phyloP scores from a whole-genome alignment of 805 yeast species.

The Kluyveromyces starmeri region DNA sequence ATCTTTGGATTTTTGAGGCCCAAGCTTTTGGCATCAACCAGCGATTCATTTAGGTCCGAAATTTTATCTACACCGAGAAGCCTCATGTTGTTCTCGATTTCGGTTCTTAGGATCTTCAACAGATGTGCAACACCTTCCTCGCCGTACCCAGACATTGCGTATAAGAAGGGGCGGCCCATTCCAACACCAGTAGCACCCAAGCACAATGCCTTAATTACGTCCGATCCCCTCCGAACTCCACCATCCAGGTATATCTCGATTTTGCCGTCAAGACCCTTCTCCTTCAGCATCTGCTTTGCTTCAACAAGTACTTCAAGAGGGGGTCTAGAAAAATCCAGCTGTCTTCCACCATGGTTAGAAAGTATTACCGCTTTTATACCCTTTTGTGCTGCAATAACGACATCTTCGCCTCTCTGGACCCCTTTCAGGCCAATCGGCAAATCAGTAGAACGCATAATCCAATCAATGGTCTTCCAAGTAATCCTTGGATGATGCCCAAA shows the following conservation, averaged over 20 bases:
- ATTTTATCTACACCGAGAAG: conserved; percentile 50
- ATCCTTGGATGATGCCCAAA: conserved; percentile 15
- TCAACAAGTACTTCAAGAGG: conserved; percentile 56
- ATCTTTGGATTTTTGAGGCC: conserved; percentile 31
- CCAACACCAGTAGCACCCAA: conserved; percentile 74
- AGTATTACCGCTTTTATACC: conserved; percentile 58
- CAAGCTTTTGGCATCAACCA: conserved; percentile 29
- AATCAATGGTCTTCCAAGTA: conserved; percentile 31
- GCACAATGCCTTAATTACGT: conserved; percentile 65
- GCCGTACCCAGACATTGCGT: conserved; percentile 75
- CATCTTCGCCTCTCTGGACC: conserved; percentile 58
- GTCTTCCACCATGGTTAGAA: conserved; percentile 72
- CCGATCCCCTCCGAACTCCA: conserved; percentile 70
- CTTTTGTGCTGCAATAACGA: conserved; percentile 45
- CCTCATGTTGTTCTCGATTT: conserved; percentile 57
- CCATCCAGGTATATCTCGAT: conserved; percentile 68
- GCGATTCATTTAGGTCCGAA: conserved; percentile 35
- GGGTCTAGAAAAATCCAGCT: conserved; percentile 52
- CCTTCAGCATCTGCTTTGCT: conserved; percentile 37
- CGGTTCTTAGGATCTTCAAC: conserved; percentile 50
- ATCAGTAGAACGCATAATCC: conserved; percentile 27
- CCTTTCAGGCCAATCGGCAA: conserved; percentile 53
- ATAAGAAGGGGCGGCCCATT: conserved; percentile 65
- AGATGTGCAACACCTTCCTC: conserved; percentile 63
- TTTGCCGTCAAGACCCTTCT: conserved; percentile 35